phyloP scores from a whole-genome alignment of 345 rosid genomes.

The Cochlearia excelsa region DNA sequence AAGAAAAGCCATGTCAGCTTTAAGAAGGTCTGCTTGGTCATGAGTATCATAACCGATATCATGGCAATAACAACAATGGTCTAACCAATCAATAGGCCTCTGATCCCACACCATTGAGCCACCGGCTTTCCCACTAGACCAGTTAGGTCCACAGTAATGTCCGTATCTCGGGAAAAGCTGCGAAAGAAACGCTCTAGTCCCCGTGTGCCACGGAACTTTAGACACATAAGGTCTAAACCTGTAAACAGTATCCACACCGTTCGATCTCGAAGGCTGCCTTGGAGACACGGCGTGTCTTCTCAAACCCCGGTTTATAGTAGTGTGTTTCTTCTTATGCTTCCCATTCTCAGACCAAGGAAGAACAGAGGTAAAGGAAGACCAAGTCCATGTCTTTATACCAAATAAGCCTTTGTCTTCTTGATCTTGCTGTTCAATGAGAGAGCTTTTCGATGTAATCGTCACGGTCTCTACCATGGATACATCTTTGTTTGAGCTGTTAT shows the following conservation, averaged over 20 bases:
- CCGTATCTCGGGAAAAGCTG: slow-evolving; percentile 92
- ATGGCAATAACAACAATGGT: slow-evolving; percentile 95
- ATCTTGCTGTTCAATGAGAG: slow-evolving; percentile 38
- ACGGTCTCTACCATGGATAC: slow-evolving; percentile 37
- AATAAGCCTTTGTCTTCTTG: slow-evolving; percentile 38
- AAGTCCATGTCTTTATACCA: slow-evolving; percentile 52
- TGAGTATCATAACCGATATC: slow-evolving; percentile 93
- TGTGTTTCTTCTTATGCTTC: slow-evolving; percentile 45
- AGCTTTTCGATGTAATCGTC: slow-evolving; percentile 34
- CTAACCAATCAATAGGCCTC: slow-evolving; percentile 96
- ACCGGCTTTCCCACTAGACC: slow-evolving; percentile 93
- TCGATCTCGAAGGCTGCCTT: slow-evolving; percentile 25
- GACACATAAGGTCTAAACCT: slow-evolving; percentile 90
- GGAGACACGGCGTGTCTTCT: slow-evolving; percentile 46
- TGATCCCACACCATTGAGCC: slow-evolving; percentile 86
- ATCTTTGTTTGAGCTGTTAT: slow-evolving; percentile 37
- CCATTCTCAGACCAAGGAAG: slow-evolving; percentile 48
- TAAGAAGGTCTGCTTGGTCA: slow-evolving; percentile 77
- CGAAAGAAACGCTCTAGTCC: slow-evolving; percentile 80
- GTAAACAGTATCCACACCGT: slow-evolving; percentile 32
- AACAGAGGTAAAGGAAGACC: slow-evolving; percentile 58
- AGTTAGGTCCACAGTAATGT: slow-evolving; percentile 96
- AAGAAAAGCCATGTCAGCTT: slow-evolving; percentile 84
- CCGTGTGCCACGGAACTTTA: slow-evolving; percentile 96
- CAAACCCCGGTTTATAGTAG: slow-evolving; percentile 61